phyloP scores from a whole-genome alignment of 495 filamentous ascomycete genomes.

The Talaromyces trachyspermus region DNA sequence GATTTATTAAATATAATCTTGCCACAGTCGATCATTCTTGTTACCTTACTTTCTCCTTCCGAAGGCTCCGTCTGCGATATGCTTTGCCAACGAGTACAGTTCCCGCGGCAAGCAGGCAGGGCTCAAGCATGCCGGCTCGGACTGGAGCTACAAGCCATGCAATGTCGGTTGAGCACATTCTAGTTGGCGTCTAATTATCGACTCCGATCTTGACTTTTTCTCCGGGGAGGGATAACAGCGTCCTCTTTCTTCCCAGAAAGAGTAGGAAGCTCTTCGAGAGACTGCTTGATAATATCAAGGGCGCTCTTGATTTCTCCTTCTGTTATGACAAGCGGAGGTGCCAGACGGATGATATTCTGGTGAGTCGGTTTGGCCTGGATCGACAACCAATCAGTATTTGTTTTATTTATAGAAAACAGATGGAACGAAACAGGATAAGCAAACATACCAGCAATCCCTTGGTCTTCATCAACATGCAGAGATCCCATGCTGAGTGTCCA shows the following conservation, averaged over 20 bases:
- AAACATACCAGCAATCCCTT: slow-evolving; percentile 81
- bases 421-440: too few relatives aligned
- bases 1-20: background rate
- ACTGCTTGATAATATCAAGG: slow-evolving; percentile 41
- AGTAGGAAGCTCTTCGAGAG: slow-evolving; percentile 42
- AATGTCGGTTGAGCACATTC: slow-evolving; percentile 9
- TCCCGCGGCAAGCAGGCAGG: slow-evolving; percentile 16
- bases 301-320: slow-evolving; percentile 45
- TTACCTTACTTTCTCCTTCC: background rate
- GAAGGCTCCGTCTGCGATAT: slow-evolving; percentile 4
- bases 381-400: background rate
- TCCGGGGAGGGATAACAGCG: slow-evolving; percentile 40
- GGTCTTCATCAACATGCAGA: slow-evolving; percentile 91
- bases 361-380: slow-evolving; percentile 92
- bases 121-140: slow-evolving; percentile 7
- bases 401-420: too few relatives aligned
- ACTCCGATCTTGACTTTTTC: slow-evolving; percentile 44
- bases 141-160: slow-evolving; percentile 9
- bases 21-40: background rate
- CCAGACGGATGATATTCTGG: slow-evolving; percentile 78
- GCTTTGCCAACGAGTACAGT: slow-evolving; percentile 6
- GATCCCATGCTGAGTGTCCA: slow-evolving; percentile 87
- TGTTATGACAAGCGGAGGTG: slow-evolving; percentile 51
- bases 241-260: slow-evolving; percentile 42
- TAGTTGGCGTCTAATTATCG: slow-evolving; percentile 32